Base-by-base conservation (phyloP, 2,329 filamentous ascomycete species). In the Tympanopsis confertula region DNA sequence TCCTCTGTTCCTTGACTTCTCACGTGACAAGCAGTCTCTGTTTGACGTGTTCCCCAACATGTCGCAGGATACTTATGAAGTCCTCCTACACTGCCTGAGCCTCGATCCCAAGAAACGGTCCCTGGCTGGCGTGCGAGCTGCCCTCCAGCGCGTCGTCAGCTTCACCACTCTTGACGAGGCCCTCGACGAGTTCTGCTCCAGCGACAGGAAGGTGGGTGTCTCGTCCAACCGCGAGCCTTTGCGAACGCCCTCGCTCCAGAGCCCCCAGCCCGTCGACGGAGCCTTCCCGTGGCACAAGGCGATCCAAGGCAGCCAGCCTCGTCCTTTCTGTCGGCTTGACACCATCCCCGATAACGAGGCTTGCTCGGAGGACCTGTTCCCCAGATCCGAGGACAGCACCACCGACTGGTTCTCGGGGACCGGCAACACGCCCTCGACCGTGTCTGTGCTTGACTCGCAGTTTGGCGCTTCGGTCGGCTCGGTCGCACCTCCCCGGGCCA, bases 1-100 rank as follows among this genome's bases (percentile, higher is more conserved):
- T 53, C 82, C 88, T 12, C 67, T 98, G 36, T 98, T 94, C 62
- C 71, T 88, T 44, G 91, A 98, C 60, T 98, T 93, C 57, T 85
- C 82, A 37, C 79, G 84, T 41, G 89, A 98, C 63, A 87, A 87
- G 59, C 88, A 96, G 61, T 93, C 85, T 30, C 75, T 98, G 41
- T 98, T 98, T 57, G 91, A 98, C 57, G 86, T 96, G 51, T 98
- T 98, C 60, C 88, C 91, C 26, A 88, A 85, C 59, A 94, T 98
- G 89, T 95, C 89, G 36, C 86, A 94, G 58, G 91, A 98, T 59
- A 95, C 91, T 0, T 98, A 85, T 53, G 87, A 95, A 59, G 86
- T 98, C 47, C 78, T 98, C 59, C 78, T 82, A 38, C 75, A 94
- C 61, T 93, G 86, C 58, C 76, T 98, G 74, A 86, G 86, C 50